Evolutionary conservation across 1,284 basidiomycete species (phyloP), one percentile per base, ranked within the genome.

Genomic region (Puccinia polysora): DNA sequence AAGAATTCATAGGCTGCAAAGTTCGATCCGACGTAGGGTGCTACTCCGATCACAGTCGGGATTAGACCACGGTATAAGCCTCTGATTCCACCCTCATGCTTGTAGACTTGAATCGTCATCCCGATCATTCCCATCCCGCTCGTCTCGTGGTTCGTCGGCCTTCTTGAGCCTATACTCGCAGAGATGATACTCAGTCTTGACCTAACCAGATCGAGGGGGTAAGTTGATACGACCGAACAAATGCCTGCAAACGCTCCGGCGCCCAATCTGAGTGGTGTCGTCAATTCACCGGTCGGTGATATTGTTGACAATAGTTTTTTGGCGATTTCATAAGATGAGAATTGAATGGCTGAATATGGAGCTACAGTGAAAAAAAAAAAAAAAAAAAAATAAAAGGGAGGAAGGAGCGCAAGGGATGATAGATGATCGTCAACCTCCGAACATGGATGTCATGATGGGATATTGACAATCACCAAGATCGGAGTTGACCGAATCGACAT

Each of bases 161-260:
- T 38, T 74, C 52, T 3, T 40, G 71, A 50, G 18, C 75, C 75
- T 43, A 88, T 84, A 60, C 88, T 87, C 38, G 89, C 89, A 2
- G 91, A 92, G 14, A 91, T 91, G 77, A 97, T 95, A 32, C 90
- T 93, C 75, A 97, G 83, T 58, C 93, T 85, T n/a, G 91, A 90
- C 64, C 93, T 86, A 25, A 97, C 89, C 67, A 97, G 86, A 80
- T 97, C 93, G 75, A 97, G 82, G 2, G 93, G 93, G 81, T 96
- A 97, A 78, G 93, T 97, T 36, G 89, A 86, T 75, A 88, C 90
- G 73, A 93, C 93, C 75, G 90, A 91, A 8, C 90, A 89, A 74
- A 95, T 89, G 28, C 93, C 93, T 45, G 92, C 93, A 3, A 94
- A 81, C 3, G 91, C 93, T 75, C 93, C 93, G 58, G 89, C 87